These are phyloP conservation scores for Cladosporium sp. DNA, from an alignment of 2,329 filamentous ascomycete genomes.

Conservation along the genomic window DNA sequence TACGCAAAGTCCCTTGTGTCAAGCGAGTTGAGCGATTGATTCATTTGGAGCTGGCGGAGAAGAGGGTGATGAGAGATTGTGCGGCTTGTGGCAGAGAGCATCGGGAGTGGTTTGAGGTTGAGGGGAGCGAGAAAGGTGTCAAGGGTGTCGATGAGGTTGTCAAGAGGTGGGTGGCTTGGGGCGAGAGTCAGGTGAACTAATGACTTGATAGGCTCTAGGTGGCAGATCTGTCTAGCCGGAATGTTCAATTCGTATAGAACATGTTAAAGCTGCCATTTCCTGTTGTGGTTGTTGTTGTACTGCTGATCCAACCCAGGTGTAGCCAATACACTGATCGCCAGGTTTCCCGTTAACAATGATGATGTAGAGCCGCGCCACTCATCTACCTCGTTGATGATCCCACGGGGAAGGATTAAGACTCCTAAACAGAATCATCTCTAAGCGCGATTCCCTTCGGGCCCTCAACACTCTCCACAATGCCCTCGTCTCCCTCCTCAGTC, in stretches of 20 bases:
- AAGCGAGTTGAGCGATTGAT: constrained; percentile 88
- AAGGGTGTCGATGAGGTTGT: constrained; percentile 71
- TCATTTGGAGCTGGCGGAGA: constrained; percentile 77
- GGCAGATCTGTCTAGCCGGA: not conserved
- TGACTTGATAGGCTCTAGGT: not conserved
- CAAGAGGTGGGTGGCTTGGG: constrained; percentile 84
- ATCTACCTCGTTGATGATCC: not conserved
- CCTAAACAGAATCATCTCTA: not conserved
- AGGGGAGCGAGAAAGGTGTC: constrained; percentile 71
- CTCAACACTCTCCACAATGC: not conserved
- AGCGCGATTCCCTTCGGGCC: not conserved
- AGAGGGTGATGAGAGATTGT: constrained; percentile 65
- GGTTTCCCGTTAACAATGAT: not conserved
- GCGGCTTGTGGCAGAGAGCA: constrained; percentile 80
- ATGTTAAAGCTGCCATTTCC: not conserved
- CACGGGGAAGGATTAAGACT: not conserved
- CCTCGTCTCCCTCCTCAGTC: constrained; percentile 17
- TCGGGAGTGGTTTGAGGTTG: constrained; percentile 92
- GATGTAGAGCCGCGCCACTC: not conserved
- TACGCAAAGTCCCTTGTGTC: constrained; percentile 77
- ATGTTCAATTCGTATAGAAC: not conserved
- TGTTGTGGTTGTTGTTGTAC: not conserved
- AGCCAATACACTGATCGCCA: not conserved
- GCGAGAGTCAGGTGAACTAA: constrained; percentile 49
- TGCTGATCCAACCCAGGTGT: not conserved